These are phyloP conservation scores for Pyropia yezoensis DNA, from an alignment of 23 red algal genomes.

Conservation along the genomic window DNA sequence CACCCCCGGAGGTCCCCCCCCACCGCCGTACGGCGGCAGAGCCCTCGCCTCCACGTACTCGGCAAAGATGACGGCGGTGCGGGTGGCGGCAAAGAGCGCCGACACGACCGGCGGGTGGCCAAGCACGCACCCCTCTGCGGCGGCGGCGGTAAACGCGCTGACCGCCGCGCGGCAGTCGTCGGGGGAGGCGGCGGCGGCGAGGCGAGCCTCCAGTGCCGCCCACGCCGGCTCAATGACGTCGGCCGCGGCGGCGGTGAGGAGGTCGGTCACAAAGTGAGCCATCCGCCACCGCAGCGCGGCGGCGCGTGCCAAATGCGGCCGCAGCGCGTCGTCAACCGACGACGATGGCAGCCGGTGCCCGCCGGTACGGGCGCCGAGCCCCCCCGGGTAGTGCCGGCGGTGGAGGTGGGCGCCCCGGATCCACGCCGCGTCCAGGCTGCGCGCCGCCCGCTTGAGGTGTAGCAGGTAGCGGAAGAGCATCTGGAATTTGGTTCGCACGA, in stretches of 20 bases:
- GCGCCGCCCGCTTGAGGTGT: constrained; percentile 48
- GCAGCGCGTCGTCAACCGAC: constrained; percentile 1
- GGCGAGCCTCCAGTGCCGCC: constrained; percentile 13
- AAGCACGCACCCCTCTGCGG: constrained; percentile 51
- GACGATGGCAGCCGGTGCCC: constrained; percentile 1
- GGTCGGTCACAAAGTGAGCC: constrained; percentile 61
- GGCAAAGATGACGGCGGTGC: constrained; percentile 47
- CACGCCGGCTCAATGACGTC: constrained; percentile 72
- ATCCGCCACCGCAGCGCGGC: constrained; percentile 63
- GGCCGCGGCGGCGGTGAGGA: constrained; percentile 50
- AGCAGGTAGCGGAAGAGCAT: constrained; percentile 82
- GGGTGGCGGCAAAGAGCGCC: constrained; percentile 21
- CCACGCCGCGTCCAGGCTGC: constrained; percentile 56
- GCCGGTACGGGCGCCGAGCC: background rate
- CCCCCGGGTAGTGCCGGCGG: background rate
- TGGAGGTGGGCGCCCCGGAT: background rate
- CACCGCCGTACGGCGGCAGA: background rate
- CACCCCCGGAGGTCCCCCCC: background rate
- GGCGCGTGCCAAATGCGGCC: constrained; percentile 8
- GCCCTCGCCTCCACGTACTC: constrained; percentile 20
- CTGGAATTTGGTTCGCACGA: constrained; percentile 84
- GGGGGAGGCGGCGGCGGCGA: constrained; percentile 25
- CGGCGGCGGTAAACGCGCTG: constrained; percentile 55
- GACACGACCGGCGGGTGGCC: constrained; percentile 27
- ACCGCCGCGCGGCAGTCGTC: constrained; percentile 58